A percentile compares a stretch with the other conserved stretches of the same genome.
Evolutionary conservation across 2,329 filamentous ascomycete genomes (phyloP).

Genomic region (Microsporum audouinii): DNA sequence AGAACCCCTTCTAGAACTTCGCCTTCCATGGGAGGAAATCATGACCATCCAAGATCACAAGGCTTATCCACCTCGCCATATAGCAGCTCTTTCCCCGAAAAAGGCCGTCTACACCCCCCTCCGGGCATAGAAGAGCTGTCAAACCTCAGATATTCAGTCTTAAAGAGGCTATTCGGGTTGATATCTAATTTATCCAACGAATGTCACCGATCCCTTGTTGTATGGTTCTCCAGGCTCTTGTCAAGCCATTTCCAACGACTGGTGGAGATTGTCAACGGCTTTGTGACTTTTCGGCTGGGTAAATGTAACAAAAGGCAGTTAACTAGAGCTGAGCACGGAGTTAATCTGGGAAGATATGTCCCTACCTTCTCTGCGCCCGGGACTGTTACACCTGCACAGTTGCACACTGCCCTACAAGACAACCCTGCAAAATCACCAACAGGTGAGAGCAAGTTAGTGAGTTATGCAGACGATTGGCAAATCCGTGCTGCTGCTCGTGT

Average conservation of each 20-base stretch:
- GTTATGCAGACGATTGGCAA: slow-evolving; percentile 81
- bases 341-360: slow-evolving; percentile 52
- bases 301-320: slow-evolving; percentile 58
- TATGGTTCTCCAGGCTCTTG: slow-evolving; percentile 65
- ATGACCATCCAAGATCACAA: slow-evolving; percentile 9
- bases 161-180: slow-evolving; percentile 73
- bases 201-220: slow-evolving; percentile 64
- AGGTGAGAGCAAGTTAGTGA: slow-evolving; percentile 40
- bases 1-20: slow-evolving; percentile 4
- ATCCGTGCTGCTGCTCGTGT: slow-evolving; percentile 68
- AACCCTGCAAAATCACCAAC: slow-evolving; percentile 32
- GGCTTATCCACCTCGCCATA: slow-evolving; percentile 17
- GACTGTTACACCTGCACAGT: slow-evolving; percentile 52
- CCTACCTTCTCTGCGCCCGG: slow-evolving; percentile 59
- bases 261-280: slow-evolving; percentile 67
- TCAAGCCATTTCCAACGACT: slow-evolving; percentile 55
- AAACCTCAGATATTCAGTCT: slow-evolving; percentile 67
- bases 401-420: slow-evolving; percentile 62
- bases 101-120: slow-evolving; percentile 19
- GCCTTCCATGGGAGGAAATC: background rate
- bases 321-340: slow-evolving; percentile 43
- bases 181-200: slow-evolving; percentile 62
- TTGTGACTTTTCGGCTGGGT: slow-evolving; percentile 68
- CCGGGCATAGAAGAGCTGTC: slow-evolving; percentile 20
- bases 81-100: slow-evolving; percentile 15